phyloP scores from a whole-genome alignment of 2,329 filamentous ascomycete genomes.

The Aphanocladium album region DNA sequence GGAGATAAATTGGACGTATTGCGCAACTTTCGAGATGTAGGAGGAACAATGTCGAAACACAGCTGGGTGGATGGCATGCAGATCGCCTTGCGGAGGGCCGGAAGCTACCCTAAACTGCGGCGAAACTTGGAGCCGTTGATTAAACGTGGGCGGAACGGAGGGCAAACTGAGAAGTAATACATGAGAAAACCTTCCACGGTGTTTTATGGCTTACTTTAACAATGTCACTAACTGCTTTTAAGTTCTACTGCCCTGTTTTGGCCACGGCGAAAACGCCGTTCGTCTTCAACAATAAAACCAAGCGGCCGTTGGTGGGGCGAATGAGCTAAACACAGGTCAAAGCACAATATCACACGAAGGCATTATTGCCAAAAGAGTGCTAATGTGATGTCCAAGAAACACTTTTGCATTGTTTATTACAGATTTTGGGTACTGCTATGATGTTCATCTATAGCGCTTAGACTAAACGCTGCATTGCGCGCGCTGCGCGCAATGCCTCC shows the following conservation, averaged over 20 bases:
- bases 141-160: neutral
- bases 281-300: neutral
- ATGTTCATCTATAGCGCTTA: too few species aligned
- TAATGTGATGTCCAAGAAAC: too few species aligned
- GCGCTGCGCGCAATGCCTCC: too few species aligned
- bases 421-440: too few species aligned
- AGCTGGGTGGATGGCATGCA: neutral
- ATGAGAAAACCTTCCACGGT: neutral
- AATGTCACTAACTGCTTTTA: neutral
- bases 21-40: neutral
- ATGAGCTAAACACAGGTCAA: neutral
- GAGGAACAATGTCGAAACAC: neutral
- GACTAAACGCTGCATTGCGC: too few species aligned
- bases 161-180: neutral
- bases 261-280: neutral
- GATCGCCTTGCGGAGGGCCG: neutral
- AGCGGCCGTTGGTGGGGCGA: neutral
- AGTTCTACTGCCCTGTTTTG: neutral
- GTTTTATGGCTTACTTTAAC: neutral
- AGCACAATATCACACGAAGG: neutral
- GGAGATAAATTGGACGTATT: neutral
- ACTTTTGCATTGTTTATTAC: too few species aligned
- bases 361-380: neutral
- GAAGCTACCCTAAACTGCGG: constrained; percentile 6
- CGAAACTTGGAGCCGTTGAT: neutral